A percentile compares a stretch with the other conserved stretches of the same genome.
These are phyloP conservation scores for Lunasporangiospora selenospora DNA, from an alignment of 192 early-diverging fungal genomes.

Conservation along the genomic window DNA sequence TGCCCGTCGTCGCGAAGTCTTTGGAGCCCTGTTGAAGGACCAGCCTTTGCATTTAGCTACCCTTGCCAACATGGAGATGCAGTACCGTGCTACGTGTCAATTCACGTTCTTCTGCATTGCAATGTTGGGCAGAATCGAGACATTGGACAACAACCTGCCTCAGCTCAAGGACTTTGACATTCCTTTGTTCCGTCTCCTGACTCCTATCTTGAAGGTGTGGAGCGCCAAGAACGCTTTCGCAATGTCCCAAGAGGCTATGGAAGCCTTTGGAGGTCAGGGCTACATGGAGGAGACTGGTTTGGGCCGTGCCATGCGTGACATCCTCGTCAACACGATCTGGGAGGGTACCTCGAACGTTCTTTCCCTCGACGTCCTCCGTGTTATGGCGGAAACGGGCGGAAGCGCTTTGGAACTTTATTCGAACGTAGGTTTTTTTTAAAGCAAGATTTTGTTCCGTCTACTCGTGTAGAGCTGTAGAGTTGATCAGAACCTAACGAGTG, in stretches of 20 bases:
- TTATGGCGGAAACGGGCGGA: slow-evolving; percentile 58
- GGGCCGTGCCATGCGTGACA: slow-evolving; percentile 62
- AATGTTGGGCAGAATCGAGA: slow-evolving; percentile 63
- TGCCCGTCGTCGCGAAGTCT: slow-evolving; percentile 64
- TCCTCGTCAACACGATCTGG: slow-evolving; percentile 76
- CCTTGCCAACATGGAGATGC: slow-evolving; percentile 62
- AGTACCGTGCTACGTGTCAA: slow-evolving; percentile 58
- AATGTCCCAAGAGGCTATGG: slow-evolving; percentile 64
- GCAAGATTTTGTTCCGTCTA: no score
- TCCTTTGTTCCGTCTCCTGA: slow-evolving; percentile 65
- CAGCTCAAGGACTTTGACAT: slow-evolving; percentile 25
- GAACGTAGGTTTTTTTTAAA: slow-evolving; percentile 34
- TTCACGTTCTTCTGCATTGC: slow-evolving; percentile 61
- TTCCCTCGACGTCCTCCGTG: slow-evolving; percentile 65
- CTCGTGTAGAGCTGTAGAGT: no score
- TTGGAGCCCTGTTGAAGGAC: slow-evolving; percentile 56
- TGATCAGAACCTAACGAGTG: no score
- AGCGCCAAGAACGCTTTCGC: slow-evolving; percentile 55
- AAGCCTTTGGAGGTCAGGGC: slow-evolving; percentile 74
- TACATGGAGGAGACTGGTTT: slow-evolving; percentile 80
- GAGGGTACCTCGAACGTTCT: slow-evolving; percentile 78
- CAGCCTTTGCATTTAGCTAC: slow-evolving; percentile 69
- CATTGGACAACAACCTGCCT: slow-evolving; percentile 15
- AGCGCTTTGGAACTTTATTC: slow-evolving; percentile 47
- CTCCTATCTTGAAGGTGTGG: slow-evolving; percentile 70